phyloP scores from a whole-genome alignment of 2,329 filamentous ascomycete species.

The Colletotrichum sublineola region DNA sequence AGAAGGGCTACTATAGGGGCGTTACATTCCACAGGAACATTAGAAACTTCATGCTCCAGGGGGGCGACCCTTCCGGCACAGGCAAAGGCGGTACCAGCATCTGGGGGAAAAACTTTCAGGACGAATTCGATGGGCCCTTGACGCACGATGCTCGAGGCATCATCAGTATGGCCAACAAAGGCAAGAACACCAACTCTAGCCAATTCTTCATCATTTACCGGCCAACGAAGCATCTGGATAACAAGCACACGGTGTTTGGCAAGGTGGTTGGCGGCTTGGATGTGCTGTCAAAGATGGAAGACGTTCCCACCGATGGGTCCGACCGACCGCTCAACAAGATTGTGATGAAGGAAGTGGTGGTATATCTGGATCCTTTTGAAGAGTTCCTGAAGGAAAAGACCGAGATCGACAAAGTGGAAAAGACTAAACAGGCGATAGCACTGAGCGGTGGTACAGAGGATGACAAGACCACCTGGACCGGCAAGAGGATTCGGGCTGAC shows the following conservation, averaged over 20 bases:
- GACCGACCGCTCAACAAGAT: constrained; percentile 84
- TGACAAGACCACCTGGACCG: constrained; percentile 94
- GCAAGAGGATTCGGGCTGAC: constrained; percentile 83
- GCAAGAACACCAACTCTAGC: constrained; percentile 95
- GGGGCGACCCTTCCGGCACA: constrained; percentile 92
- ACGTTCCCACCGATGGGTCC: constrained; percentile 78
- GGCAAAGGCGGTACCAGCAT: constrained; percentile 90
- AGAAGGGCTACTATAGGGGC: constrained; percentile 89
- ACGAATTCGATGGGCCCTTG: constrained; percentile 91
- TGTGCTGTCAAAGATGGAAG: constrained; percentile 81
- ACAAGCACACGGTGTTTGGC: constrained; percentile 98
- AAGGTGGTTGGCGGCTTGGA: constrained; percentile 83
- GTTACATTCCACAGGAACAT: constrained; percentile 95
- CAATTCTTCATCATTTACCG: constrained; percentile 97
- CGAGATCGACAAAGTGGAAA: constrained; percentile 70
- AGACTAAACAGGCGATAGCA: constrained; percentile 72
- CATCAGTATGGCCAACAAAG: constrained; percentile 97
- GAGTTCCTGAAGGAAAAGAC: constrained; percentile 86
- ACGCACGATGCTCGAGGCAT: constrained; percentile 87
- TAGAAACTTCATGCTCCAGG: constrained; percentile 97
- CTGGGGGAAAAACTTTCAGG: constrained; percentile 94
- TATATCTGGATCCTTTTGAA: constrained; percentile 95
- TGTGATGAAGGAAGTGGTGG: constrained; percentile 82
- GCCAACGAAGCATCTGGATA: constrained; percentile 85
- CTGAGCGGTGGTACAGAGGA: constrained; percentile 82